phyloP scores from a whole-genome alignment of 2,329 filamentous ascomycete species.

The Beauveria sp. region DNA sequence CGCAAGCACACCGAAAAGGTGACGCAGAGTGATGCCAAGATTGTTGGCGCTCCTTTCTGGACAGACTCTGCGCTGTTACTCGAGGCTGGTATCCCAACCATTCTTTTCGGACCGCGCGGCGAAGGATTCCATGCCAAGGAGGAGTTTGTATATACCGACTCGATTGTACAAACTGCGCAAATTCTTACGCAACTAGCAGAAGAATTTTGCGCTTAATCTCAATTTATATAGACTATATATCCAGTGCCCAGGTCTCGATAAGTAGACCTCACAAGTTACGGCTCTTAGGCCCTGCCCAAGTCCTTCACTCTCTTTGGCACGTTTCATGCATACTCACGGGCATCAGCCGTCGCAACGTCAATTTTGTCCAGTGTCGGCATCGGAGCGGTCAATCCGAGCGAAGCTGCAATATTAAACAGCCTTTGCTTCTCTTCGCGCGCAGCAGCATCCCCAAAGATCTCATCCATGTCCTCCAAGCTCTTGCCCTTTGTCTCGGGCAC shows the following conservation, averaged over 20 bases:
- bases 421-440: constrained; percentile 28
- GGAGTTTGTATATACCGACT: constrained; percentile 41
- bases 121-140: constrained; percentile 42
- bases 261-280: background rate
- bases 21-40: constrained; percentile 19
- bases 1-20: constrained; percentile 20
- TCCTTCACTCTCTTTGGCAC: no score
- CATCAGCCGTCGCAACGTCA: background rate
- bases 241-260: background rate
- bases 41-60: constrained; percentile 35
- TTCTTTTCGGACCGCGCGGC: constrained; percentile 40
- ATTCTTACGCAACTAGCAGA: constrained; percentile 20
- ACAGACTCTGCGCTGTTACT: constrained; percentile 42
- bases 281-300: no score
- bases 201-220: constrained; percentile 21
- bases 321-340: background rate
- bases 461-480: constrained; percentile 51
- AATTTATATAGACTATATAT: background rate
- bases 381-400: constrained; percentile 19
- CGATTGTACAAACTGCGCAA: constrained; percentile 27
- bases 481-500: constrained; percentile 51
- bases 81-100: constrained; percentile 34
- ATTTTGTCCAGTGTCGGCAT: constrained; percentile 16
- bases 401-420: constrained; percentile 20
- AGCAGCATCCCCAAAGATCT: constrained; percentile 32